Base-by-base conservation (phyloP, 192 early-diverging fungal genomes). In the Rhizophagus prolifer region DNA sequence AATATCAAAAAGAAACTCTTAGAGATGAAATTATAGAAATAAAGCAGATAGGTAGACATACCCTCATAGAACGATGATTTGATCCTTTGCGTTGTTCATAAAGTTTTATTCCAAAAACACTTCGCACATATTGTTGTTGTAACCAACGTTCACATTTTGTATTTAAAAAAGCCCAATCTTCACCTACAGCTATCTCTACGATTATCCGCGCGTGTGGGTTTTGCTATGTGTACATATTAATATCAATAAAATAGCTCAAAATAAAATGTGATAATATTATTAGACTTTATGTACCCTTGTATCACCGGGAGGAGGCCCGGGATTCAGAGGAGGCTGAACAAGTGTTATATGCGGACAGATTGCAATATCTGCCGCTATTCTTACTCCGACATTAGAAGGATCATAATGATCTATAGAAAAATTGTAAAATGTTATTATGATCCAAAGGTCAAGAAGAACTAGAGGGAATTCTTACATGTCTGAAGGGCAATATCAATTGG, bases 1-100 rank as follows among this genome's bases (percentile, higher is more conserved):
- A 75, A 75, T 75, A 75, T 75, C 63, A 38, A 75, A 74, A 75
- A 75, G 63, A 38, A 31, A 31, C 25, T 74, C 38, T 75, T 25
- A 36, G n/a, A 75, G 30, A 64, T 75, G 31, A 75, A 75, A 47
- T 36, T 23, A 72, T 54, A 72, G 3, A 50, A 54, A 72, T 34
- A 72, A 34, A 72, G 70, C 36, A 16, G 36, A 30, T 72, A 72
- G 54, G n/a, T 72, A 68, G 66, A 72, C 70, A 54, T 58, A 72
- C 54, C 41, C 0, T 34, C 70, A 54, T 58, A 26, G 70, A 0
- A 9, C 54, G 41, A 31, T 72, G 0, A 54, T 50, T n/a, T 72
- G 44, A 25, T 2, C 70, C 50, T 34, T 72, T 72, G 9, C 54
- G 21, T 54, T n/a, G 58, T 13, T n/a, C 26, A 34, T 72, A 25